Base-by-base conservation (phyloP, 805 yeast genomes). In the Teunomyces cretensis region DNA sequence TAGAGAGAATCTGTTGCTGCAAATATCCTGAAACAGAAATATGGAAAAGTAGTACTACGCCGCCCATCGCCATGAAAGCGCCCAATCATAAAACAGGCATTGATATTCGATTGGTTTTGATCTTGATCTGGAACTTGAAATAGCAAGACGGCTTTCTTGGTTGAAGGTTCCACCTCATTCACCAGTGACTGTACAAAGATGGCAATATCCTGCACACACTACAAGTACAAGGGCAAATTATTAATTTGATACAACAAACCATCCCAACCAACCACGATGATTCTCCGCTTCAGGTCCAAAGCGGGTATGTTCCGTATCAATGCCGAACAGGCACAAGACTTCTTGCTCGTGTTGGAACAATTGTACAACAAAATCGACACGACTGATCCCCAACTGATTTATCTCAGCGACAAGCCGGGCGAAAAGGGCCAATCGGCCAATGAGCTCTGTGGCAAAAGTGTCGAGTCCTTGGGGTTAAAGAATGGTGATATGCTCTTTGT, bases 301-400 rank as follows among this genome's bases (percentile, higher is more conserved):
- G 86, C 87, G 53, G 98, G 98, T 7, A 84, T 82, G 78, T 81
- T 80, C 60, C 77, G 98, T 44, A 76, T 87, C 30, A 61, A 68
- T 19, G 80, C 78, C 24, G 80, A 79, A 19, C 65, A 70, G 3
- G 39, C 54, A 1, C 73, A 71, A 15, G 67, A 68, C 7, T 80
- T 87, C 48, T 58, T 64, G 3, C 52, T 54, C 0, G 78, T 79
- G 0, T 51, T 82, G 19, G 75, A 70, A 19, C 65, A 68, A 40
- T 62, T 80, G 22, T 50, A 52, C 9, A 35, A 39, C 19, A 64
- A 70, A 38, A 46, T 70, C 19, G 48, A 47, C 15, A 38, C 50
- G 6, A 41, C 41, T 4, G 57, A 58, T 41, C 45, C 57, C 1
- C 51, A 53, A 16, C 47, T 70, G 31, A 53, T 76, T 28, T 49